Conservation (phyloP, 345 rosid species). For the Gossypium arboreum region DNA sequence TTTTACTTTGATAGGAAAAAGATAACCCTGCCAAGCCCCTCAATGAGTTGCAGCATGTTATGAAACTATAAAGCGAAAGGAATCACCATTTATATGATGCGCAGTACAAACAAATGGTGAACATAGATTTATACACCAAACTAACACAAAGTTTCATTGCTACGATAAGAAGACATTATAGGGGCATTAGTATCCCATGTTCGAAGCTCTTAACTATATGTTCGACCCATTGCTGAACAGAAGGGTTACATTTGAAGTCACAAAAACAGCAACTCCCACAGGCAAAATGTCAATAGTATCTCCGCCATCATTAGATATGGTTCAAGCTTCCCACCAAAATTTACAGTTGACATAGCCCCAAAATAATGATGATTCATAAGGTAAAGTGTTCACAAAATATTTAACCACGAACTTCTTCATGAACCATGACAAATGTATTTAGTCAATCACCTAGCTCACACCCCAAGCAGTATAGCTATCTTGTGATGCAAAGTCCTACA, state of each 20-base stretch:
- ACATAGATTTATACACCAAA: neutral
- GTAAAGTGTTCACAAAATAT: slow-evolving; percentile 5
- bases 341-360: slow-evolving; percentile 3
- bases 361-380: slow-evolving; percentile 5
- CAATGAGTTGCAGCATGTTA: neutral
- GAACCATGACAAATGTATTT: neutral
- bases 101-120: no score
- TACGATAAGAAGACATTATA: neutral
- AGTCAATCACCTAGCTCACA: slow-evolving; percentile 40
- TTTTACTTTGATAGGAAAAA: no score
- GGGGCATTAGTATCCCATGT: neutral
- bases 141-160: neutral
- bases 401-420: neutral
- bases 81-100: neutral
- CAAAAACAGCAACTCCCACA: neutral
- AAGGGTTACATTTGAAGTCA: neutral
- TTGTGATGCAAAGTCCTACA: slow-evolving; percentile 89
- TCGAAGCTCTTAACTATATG: neutral
- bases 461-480: slow-evolving; percentile 89
- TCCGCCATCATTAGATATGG: neutral
- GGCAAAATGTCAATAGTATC: neutral
- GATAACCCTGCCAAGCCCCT: neutral
- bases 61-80: neutral
- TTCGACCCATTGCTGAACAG: neutral
- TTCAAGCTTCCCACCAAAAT: slow-evolving; percentile 8